Conservation (phyloP, 805 yeast genomes). For the Candida ovalis region DNA sequence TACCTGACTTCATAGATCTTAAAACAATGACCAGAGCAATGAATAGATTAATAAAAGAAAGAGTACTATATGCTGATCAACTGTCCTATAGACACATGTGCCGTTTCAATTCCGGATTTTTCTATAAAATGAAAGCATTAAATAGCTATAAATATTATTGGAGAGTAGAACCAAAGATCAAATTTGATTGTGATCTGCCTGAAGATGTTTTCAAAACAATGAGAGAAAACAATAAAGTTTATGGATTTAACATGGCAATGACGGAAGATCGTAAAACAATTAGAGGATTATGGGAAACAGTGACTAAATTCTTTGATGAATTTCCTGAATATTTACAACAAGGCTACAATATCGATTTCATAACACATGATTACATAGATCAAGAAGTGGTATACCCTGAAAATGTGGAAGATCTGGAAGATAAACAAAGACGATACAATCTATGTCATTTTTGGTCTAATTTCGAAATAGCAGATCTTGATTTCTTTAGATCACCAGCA, state of each 20-base stretch:
- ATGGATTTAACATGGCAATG: conserved; percentile 49
- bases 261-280: conserved; percentile 46
- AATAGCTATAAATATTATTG: conserved; percentile 49
- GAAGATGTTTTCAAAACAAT: conserved; percentile 45
- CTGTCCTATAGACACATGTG: conserved; percentile 72
- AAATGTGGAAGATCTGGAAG: conserved; percentile 28
- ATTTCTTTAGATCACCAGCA: conserved; percentile 53
- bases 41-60: conserved; percentile 23
- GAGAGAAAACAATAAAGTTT: conserved; percentile 43
- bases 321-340: conserved; percentile 36
- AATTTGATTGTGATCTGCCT: conserved; percentile 47
- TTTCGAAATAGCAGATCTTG: conserved; percentile 60
- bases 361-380: conserved; percentile 40
- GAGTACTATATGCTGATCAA: conserved; percentile 53
- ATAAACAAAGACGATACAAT: conserved; percentile 38
- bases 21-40: conserved; percentile 29
- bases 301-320: conserved; percentile 38
- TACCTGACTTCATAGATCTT: conserved; percentile 41
- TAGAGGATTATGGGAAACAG: conserved; percentile 45
- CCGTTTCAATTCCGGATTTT: conserved; percentile 46
- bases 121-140: conserved; percentile 45
- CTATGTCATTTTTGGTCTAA: conserved; percentile 63
- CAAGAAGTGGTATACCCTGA: conserved; percentile 30
- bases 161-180: conserved; percentile 54
- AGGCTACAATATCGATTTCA: conserved; percentile 41